phyloP scores from a whole-genome alignment of 2,329 filamentous ascomycete genomes.

The Aureobasidium sp. region DNA sequence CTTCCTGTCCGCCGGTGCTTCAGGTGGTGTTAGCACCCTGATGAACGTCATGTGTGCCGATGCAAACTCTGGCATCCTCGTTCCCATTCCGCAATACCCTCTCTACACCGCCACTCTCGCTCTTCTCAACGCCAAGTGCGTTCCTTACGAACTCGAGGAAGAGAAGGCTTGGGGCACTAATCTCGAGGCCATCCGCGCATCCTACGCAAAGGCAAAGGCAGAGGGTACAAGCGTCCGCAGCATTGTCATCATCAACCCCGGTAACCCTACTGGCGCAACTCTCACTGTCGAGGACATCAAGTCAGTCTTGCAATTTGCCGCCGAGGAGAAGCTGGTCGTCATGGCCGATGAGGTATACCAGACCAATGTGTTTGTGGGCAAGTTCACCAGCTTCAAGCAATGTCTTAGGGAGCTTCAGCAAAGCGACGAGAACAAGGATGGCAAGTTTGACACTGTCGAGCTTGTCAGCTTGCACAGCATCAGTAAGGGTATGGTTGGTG shows the following conservation, averaged over 20 bases:
- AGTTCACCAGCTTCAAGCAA: slow-evolving; percentile 94
- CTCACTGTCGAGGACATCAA: slow-evolving; percentile 73
- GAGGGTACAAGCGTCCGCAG: slow-evolving; percentile 82
- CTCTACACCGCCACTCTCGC: slow-evolving; percentile 92
- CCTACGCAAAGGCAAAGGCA: slow-evolving; percentile 66
- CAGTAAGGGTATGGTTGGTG: slow-evolving; percentile 97
- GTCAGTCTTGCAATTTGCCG: slow-evolving; percentile 78
- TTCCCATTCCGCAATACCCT: slow-evolving; percentile 96
- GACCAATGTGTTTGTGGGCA: slow-evolving; percentile 91
- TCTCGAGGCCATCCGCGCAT: slow-evolving; percentile 64
- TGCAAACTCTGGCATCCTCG: slow-evolving; percentile 72
- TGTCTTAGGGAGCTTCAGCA: slow-evolving; percentile 75
- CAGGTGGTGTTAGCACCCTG: slow-evolving; percentile 88
- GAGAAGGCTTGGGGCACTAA: slow-evolving; percentile 81
- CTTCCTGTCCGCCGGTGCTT: slow-evolving; percentile 87
- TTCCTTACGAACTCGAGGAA: slow-evolving; percentile 93
- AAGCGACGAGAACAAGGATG: slow-evolving; percentile 52
- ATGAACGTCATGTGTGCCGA: slow-evolving; percentile 79
- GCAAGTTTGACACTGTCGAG: slow-evolving; percentile 77
- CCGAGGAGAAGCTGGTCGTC: slow-evolving; percentile 76
- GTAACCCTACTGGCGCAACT: slow-evolving; percentile 90
- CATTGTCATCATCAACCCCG: slow-evolving; percentile 96
- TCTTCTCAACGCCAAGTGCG: slow-evolving; percentile 74
- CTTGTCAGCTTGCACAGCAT: slow-evolving; percentile 87
- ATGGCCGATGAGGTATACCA: slow-evolving; percentile 98